phyloP scores from a whole-genome alignment of 2,329 filamentous ascomycete species.

The Colletotrichum sp. region DNA sequence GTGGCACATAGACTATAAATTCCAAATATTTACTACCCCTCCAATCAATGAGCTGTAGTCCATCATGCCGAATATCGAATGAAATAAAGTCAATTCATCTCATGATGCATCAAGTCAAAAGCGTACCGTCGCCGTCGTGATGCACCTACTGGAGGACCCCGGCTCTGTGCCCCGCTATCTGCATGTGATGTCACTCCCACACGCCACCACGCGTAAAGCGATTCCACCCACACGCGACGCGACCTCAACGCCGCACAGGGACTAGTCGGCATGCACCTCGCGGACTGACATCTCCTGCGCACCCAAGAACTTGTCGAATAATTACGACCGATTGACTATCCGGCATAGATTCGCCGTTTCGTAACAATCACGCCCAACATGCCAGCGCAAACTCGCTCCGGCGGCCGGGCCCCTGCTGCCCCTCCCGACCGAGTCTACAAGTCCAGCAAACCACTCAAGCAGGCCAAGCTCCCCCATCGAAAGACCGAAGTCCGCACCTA shows the following conservation, averaged over 20 bases:
- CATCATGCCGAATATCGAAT: neutral
- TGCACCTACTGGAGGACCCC: neutral
- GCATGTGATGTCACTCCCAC: constrained; percentile 15
- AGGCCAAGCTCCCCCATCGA: constrained; percentile 42
- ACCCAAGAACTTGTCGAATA: neutral
- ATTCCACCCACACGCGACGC: constrained; percentile 16
- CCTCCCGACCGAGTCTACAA: constrained; percentile 42
- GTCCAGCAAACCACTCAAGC: constrained; percentile 40
- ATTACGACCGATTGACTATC: neutral
- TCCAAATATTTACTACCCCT: neutral
- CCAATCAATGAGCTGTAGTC: neutral
- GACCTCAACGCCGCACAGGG: neutral
- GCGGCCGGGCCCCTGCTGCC: constrained; percentile 30
- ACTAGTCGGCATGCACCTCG: neutral
- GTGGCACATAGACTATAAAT: neutral
- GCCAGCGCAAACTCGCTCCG: constrained; percentile 42
- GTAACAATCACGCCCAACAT: constrained; percentile 25
- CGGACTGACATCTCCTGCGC: neutral
- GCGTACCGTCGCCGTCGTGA: neutral
- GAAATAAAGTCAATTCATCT: neutral
- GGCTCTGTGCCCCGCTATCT: neutral
- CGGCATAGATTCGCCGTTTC: neutral
- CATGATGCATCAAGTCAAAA: neutral
- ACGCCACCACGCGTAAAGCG: constrained; percentile 14
- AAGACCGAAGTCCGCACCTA: constrained; percentile 39